phyloP scores from a whole-genome alignment of 257 asterid species.

The Nemophila menziesii region DNA sequence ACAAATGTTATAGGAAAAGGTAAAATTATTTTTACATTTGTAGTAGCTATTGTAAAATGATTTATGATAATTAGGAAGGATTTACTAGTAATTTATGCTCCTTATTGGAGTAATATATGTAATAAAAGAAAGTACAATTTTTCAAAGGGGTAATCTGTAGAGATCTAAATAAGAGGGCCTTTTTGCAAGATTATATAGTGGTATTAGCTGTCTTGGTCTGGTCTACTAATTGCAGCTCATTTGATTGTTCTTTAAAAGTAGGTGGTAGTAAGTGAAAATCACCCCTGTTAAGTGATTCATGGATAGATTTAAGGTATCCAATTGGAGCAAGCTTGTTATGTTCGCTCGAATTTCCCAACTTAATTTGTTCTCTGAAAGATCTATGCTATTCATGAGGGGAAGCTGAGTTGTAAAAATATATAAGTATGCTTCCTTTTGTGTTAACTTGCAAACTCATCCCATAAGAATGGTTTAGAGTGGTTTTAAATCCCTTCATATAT shows the following conservation, averaged over 20 bases:
- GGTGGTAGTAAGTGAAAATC: neutral
- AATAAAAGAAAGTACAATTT: constrained; percentile 21
- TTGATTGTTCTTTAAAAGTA: neutral
- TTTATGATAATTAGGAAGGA: constrained; percentile 32
- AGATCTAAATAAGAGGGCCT: constrained; percentile 1
- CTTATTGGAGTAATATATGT: constrained; percentile 35
- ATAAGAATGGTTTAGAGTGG: neutral
- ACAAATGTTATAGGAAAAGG: neutral
- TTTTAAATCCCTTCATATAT: neutral
- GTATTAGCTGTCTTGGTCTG: neutral
- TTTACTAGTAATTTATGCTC: constrained; percentile 26
- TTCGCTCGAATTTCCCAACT: constrained; percentile 5
- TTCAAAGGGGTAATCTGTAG: constrained; percentile 5
- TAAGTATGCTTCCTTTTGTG: constrained; percentile 9
- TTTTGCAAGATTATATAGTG: neutral
- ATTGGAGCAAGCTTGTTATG: constrained; percentile 1
- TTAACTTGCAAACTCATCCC: constrained; percentile 11
- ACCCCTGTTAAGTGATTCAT: constrained; percentile 14
- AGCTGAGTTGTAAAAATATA: constrained; percentile 9
- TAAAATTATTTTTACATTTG: neutral
- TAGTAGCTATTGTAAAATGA: constrained; percentile 21
- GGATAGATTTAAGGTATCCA: constrained; percentile 16
- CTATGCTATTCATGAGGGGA: constrained; percentile 11
- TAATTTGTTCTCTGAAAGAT: constrained; percentile 12
- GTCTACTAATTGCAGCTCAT: neutral